Base-by-base conservation (phyloP, 345 rosid species). In the Clarkia xantiana region DNA sequence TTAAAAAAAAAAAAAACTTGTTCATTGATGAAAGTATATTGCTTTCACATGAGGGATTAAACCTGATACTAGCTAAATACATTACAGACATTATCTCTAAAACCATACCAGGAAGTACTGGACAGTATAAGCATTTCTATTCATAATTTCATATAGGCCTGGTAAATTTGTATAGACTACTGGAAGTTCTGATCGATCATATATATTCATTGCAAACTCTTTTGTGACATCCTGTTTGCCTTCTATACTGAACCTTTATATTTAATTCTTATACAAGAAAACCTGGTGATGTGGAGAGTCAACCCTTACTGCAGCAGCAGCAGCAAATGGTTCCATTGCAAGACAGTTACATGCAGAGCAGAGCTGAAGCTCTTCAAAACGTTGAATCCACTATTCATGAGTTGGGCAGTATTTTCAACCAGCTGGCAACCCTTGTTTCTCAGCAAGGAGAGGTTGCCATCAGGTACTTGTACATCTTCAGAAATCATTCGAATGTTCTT, bases 381-480 rank as follows among this genome's bases (percentile, higher is more conserved):
- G 81, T 78, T 43, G 81, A 78, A 62, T 78, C 84, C 25, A 78
- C 84, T 45, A 78, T 78, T 60, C 84, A 78, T 48, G 84, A 78
- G 56, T 52, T 78, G 47, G 18, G 80, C 65, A 72, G 44, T 46
- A 78, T 75, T 40, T 78, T 78, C 55, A 78, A 75, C 25, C 84
- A 78, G 53, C 55, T 78, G 47, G 80, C 76, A 18, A 75, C 78
- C 12, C 65, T 78, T 58, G 84, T 78, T 56, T 75, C 84, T 16
- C 78, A 75, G 59, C 84, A 78, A 65, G 84, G 84, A 56, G 81
- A 78, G 62, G 67, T 78, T 59, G 84, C 84, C 10, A 74, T 77
- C 56, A 77, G 84, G 84, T 77, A 43, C 48, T 54, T 44, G 6
- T 2, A 3, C 36, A 29, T 29, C 36, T 29, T 29, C 36, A 29